Conservation (phyloP, 192 early-diverging fungal genomes). For the Cladochytrium replicatum region DNA sequence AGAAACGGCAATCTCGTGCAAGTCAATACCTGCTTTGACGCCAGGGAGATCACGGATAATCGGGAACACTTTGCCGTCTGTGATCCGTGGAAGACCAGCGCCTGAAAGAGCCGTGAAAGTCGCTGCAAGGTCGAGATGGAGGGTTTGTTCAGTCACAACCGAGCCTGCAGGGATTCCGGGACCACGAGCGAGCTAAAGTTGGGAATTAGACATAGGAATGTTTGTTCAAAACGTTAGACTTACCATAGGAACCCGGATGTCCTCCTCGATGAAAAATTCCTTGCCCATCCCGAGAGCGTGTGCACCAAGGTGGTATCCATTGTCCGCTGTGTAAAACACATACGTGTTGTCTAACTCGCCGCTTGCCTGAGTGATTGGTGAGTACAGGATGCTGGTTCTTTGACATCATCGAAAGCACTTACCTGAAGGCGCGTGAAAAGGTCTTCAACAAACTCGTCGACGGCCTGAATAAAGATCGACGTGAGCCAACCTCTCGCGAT, state of each 20-base stretch:
- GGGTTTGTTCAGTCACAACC: slow-evolving; percentile 29
- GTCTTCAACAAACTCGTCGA: slow-evolving; percentile 50
- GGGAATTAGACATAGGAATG: slow-evolving; percentile 31
- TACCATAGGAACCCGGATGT: slow-evolving; percentile 36
- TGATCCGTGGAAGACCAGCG: too few species aligned
- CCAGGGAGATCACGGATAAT: too few species aligned
- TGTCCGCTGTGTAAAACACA: slow-evolving; percentile 55
- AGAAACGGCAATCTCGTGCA: too few species aligned
- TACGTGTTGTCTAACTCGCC: slow-evolving; percentile 49
- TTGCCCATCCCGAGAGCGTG: slow-evolving; percentile 56
- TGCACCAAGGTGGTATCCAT: slow-evolving; percentile 59
- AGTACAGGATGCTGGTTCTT: too few species aligned
- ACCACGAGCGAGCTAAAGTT: slow-evolving; percentile 52
- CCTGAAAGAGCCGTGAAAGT: slow-evolving; percentile 50
- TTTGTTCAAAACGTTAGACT: not conserved
- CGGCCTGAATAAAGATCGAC: too few species aligned
- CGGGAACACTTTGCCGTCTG: too few species aligned
- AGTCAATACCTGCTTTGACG: too few species aligned
- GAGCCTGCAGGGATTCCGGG: slow-evolving; percentile 44
- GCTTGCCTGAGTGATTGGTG: too few species aligned
- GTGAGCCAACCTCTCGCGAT: too few species aligned
- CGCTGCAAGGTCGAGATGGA: slow-evolving; percentile 51
- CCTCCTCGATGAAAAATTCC: slow-evolving; percentile 49
- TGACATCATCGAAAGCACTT: too few species aligned
- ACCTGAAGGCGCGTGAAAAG: slow-evolving; percentile 38